Evolutionary conservation across 2,329 filamentous ascomycete genomes (phyloP).

Genomic region (Diaporthe sp.): DNA sequence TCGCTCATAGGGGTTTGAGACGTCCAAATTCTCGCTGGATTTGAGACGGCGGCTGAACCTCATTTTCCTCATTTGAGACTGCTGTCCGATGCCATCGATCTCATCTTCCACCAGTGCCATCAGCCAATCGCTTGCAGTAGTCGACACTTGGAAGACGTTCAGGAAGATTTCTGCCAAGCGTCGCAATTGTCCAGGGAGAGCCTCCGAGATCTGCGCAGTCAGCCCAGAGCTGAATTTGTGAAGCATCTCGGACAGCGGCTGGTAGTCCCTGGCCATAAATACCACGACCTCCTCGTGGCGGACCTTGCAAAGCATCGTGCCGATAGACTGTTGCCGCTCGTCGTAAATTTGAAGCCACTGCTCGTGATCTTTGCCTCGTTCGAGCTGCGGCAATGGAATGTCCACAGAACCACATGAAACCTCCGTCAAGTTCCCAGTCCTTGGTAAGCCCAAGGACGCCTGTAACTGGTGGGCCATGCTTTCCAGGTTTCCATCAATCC

Average conservation of each 20-base stretch:
- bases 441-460: slow-evolving; percentile 57
- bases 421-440: slow-evolving; percentile 62
- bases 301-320: slow-evolving; percentile 87
- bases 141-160: slow-evolving; percentile 96
- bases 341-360: slow-evolving; percentile 90
- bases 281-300: slow-evolving; percentile 92
- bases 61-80: slow-evolving; percentile 80
- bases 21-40: slow-evolving; percentile 76
- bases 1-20: slow-evolving; percentile 69
- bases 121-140: slow-evolving; percentile 87
- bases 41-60: slow-evolving; percentile 79
- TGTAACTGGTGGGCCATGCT: slow-evolving; percentile 60
- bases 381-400: slow-evolving; percentile 82
- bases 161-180: slow-evolving; percentile 87
- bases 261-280: slow-evolving; percentile 87
- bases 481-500: slow-evolving; percentile 66
- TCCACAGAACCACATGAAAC: slow-evolving; percentile 80
- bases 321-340: slow-evolving; percentile 80
- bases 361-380: slow-evolving; percentile 82
- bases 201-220: slow-evolving; percentile 85
- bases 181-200: slow-evolving; percentile 82
- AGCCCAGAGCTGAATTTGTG: slow-evolving; percentile 88
- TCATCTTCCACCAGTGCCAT: slow-evolving; percentile 95
- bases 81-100: slow-evolving; percentile 91
- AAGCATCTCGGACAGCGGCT: slow-evolving; percentile 83